These are phyloP conservation scores for Fomes fomentarius DNA, from an alignment of 1,284 basidiomycete genomes.

Conservation along the genomic window DNA sequence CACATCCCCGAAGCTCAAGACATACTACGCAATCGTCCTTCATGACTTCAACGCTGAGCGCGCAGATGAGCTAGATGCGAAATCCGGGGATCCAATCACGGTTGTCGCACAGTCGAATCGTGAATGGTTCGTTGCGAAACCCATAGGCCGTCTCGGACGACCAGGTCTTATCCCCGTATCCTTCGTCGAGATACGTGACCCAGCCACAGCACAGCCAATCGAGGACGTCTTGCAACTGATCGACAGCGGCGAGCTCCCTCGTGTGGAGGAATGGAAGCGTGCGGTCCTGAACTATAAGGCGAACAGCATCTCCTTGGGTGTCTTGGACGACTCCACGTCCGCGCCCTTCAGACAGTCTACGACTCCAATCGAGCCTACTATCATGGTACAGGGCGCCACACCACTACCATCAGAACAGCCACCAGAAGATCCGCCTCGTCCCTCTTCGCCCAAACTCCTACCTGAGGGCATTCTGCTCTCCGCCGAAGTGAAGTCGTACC, in stretches of 20 bases:
- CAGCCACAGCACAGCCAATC: slow-evolving; percentile 78
- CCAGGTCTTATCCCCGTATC: slow-evolving; percentile 96
- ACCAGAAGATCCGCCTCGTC: slow-evolving; percentile 25
- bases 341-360: slow-evolving; percentile 15
- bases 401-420: slow-evolving; percentile 29
- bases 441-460: slow-evolving; percentile 47
- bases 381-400: slow-evolving; percentile 33
- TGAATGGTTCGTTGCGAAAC: slow-evolving; percentile 92
- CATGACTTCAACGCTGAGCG: slow-evolving; percentile 96
- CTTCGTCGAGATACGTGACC: slow-evolving; percentile 96
- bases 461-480: slow-evolving; percentile 85
- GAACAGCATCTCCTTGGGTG: slow-evolving; percentile 92
- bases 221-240: slow-evolving; percentile 80
- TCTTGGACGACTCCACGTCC: slow-evolving; percentile 67
- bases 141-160: slow-evolving; percentile 91
- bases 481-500: slow-evolving; percentile 95
- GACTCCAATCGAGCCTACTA: slow-evolving; percentile 20
- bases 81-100: slow-evolving; percentile 91
- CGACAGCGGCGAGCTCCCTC: slow-evolving; percentile 85
- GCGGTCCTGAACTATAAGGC: slow-evolving; percentile 96
- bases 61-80: slow-evolving; percentile 95
- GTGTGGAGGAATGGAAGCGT: slow-evolving; percentile 98
- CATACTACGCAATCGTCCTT: slow-evolving; percentile 91
- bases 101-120: slow-evolving; percentile 90
- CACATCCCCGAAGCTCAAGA: slow-evolving; percentile 52